These are phyloP conservation scores for Chenopodium formosanum DNA, from an alignment of 148 eudicot species.

Conservation along the genomic window DNA sequence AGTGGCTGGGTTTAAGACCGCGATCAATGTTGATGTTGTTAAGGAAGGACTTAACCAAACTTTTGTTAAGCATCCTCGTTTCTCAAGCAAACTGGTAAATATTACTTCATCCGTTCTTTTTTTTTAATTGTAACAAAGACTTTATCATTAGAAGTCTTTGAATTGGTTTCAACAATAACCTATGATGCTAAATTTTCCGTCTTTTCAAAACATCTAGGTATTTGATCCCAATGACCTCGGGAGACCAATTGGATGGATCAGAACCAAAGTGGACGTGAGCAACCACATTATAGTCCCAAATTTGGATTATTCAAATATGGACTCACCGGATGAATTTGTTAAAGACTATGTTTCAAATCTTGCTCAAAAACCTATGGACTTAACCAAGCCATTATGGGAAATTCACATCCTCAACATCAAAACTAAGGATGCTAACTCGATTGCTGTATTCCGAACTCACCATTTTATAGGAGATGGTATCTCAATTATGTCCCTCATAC, in stretches of 20 bases:
- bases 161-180: background rate
- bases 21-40: conserved; percentile 27
- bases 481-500: conserved; percentile 57
- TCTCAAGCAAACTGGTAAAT: conserved; percentile 47
- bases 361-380: conserved; percentile 38
- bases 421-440: conserved; percentile 44
- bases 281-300: conserved; percentile 46
- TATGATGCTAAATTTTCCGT: background rate
- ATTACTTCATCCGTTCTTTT: background rate
- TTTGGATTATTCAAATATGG: conserved; percentile 36
- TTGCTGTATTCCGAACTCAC: conserved; percentile 40
- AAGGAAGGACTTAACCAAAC: conserved; percentile 25
- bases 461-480: conserved; percentile 76
- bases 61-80: conserved; percentile 53
- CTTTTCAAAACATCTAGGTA: conserved; percentile 19
- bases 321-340: conserved; percentile 47
- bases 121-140: no score
- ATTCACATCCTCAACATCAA: conserved; percentile 56
- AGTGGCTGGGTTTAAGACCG: conserved; percentile 32
- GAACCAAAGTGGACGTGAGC: conserved; percentile 36
- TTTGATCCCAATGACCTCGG: conserved; percentile 27
- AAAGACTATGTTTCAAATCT: conserved; percentile 53
- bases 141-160: background rate
- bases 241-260: conserved; percentile 42
- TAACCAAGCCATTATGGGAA: conserved; percentile 74